These are phyloP conservation scores for Erigeron philadelphicus DNA, from an alignment of 140 eudicot genomes.

Conservation along the genomic window DNA sequence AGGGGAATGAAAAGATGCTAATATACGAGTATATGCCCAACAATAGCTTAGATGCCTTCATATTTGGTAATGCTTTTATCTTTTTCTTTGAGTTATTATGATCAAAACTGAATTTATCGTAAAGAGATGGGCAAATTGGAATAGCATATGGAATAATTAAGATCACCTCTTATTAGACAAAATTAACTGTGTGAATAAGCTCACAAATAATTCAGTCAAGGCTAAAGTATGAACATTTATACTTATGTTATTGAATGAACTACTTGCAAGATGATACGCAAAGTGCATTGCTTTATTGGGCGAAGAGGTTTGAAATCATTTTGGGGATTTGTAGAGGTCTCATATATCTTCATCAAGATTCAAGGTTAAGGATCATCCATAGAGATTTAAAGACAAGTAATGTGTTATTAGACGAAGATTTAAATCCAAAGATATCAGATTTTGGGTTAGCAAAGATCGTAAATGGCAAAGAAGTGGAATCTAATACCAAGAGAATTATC, in stretches of 20 bases:
- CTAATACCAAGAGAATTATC: constrained; percentile 43
- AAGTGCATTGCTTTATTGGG: constrained; percentile 34
- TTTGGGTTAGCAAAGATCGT: constrained; percentile 55
- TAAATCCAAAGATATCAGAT: constrained; percentile 54
- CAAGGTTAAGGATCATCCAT: constrained; percentile 38
- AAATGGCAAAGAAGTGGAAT: constrained; percentile 40
- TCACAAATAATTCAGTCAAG: no score
- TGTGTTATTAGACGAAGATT: constrained; percentile 44
- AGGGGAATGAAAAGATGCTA: constrained; percentile 41
- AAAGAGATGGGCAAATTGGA: no score
- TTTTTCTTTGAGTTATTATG: background rate
- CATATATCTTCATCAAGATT: constrained; percentile 48
- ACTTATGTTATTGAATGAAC: constrained; percentile 5
- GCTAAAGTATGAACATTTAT: background rate
- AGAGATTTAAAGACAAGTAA: constrained; percentile 50
- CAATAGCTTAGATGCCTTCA: constrained; percentile 43
- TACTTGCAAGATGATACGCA: constrained; percentile 28
- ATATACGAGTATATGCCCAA: constrained; percentile 50
- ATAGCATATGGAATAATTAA: no score
- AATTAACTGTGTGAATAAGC: no score
- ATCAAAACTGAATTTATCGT: background rate
- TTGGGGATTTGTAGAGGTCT: constrained; percentile 47
- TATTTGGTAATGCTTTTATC: constrained; percentile 37
- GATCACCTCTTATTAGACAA: no score
- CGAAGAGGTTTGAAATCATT: constrained; percentile 40